These are phyloP conservation scores for Diplodia intermedia DNA, from an alignment of 2,329 filamentous ascomycete species.

Conservation along the genomic window DNA sequence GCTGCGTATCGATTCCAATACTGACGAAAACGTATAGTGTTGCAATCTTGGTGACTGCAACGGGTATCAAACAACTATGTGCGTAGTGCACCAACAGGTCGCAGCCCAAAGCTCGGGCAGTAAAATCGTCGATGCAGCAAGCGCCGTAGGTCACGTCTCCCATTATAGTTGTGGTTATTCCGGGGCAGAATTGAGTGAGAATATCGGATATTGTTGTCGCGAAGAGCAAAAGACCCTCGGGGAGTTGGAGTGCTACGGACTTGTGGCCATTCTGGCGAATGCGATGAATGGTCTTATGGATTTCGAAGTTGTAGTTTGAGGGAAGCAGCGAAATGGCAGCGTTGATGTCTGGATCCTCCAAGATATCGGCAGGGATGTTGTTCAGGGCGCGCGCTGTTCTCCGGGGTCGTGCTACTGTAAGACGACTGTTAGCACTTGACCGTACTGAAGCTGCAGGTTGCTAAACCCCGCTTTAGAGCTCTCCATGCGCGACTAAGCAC, in stretches of 20 bases:
- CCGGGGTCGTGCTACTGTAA: conserved; percentile 71
- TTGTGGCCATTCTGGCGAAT: conserved; percentile 81
- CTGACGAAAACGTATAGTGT: conserved; percentile 98
- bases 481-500: not conserved
- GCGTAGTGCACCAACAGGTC: conserved; percentile 96
- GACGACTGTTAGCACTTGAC: conserved; percentile 33
- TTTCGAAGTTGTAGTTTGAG: conserved; percentile 97
- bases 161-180: conserved; percentile 95
- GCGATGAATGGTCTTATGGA: conserved; percentile 96
- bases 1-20: conserved; percentile 90
- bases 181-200: conserved; percentile 89
- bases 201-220: conserved; percentile 98
- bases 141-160: conserved; percentile 98
- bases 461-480: not conserved
- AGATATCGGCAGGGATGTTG: conserved; percentile 85
- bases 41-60: conserved; percentile 95
- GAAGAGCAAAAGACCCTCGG: conserved; percentile 92
- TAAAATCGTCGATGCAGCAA: conserved; percentile 99
- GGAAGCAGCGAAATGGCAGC: conserved; percentile 86
- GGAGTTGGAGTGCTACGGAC: conserved; percentile 93
- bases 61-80: conserved; percentile 93
- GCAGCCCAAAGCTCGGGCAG: conserved; percentile 89
- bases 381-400: conserved; percentile 83
- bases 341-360: conserved; percentile 84
- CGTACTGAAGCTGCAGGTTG: not conserved